Conservation (phyloP, 176 grass and related monocot species). For the Aegilops longissima region DNA sequence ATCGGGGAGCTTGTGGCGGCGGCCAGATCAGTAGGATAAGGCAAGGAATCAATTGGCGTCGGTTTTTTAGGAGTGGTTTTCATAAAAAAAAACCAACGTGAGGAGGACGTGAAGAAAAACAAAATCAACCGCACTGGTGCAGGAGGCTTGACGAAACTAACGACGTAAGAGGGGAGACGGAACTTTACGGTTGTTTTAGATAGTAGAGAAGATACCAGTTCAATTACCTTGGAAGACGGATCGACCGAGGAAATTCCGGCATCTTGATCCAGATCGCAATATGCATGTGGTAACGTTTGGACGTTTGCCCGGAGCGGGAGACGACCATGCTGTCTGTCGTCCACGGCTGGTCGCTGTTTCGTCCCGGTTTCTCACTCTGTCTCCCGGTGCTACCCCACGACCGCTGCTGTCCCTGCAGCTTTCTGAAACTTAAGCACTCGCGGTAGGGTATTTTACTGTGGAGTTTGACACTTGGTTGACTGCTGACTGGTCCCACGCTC, state of each 20-base stretch:
- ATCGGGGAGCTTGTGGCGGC: too few relatives aligned
- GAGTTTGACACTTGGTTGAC: background rate
- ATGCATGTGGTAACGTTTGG: background rate
- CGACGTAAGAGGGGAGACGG: too few relatives aligned
- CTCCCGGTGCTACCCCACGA: background rate
- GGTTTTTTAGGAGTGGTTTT: too few relatives aligned
- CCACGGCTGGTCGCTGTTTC: background rate
- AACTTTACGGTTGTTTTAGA: too few relatives aligned
- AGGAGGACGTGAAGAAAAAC: too few relatives aligned
- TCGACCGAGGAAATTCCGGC: background rate
- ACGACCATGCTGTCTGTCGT: background rate
- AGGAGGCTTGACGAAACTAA: too few relatives aligned
- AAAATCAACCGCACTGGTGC: too few relatives aligned
- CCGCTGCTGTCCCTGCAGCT: background rate
- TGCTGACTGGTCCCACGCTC: background rate
- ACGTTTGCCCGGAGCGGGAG: background rate
- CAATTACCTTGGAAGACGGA: too few relatives aligned
- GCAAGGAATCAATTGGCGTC: too few relatives aligned
- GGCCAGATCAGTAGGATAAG: too few relatives aligned
- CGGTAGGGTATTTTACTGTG: background rate
- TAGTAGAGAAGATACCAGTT: too few relatives aligned
- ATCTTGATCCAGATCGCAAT: background rate
- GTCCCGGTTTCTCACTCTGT: background rate
- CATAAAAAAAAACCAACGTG: too few relatives aligned
- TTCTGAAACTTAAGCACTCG: background rate